These are phyloP conservation scores for Syzygium grande DNA, from an alignment of 345 rosid genomes.

Conservation along the genomic window DNA sequence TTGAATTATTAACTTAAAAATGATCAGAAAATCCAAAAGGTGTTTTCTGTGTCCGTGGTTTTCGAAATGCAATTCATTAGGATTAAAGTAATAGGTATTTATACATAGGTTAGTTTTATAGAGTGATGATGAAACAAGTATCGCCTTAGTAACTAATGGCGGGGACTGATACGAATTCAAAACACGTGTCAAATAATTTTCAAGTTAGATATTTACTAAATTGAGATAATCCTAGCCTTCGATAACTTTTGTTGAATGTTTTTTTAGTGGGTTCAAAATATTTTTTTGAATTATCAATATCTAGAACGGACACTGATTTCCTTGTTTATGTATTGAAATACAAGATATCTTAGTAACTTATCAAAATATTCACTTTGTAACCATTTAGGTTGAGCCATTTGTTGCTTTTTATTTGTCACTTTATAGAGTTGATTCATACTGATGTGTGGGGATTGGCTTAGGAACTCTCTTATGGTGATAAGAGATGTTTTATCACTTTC, in stretches of 20 bases:
- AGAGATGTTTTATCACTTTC: too few species aligned
- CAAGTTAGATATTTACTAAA: neutral
- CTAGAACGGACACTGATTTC: neutral
- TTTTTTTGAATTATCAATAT: too few species aligned
- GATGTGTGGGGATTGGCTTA: too few species aligned
- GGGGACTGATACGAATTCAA: neutral
- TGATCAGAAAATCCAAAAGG: neutral
- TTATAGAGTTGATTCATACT: too few species aligned
- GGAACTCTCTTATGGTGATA: too few species aligned
- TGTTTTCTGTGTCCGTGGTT: neutral
- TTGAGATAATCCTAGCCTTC: neutral
- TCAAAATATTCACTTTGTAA: too few species aligned
- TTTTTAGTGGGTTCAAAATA: neutral
- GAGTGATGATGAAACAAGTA: neutral
- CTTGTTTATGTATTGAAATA: neutral
- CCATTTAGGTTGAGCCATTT: too few species aligned
- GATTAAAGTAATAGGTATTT: neutral
- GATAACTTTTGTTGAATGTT: too few species aligned
- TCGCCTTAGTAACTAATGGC: neutral
- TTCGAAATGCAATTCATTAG: neutral
- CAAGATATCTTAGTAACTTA: too few species aligned
- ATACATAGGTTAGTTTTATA: neutral
- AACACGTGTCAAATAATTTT: too few species aligned
- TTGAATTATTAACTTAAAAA: neutral
- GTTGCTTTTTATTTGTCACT: too few species aligned